Evolutionary conservation across 352 stramenopile genomes (phyloP).

Genomic region (Globisporangium mamillatum): DNA sequence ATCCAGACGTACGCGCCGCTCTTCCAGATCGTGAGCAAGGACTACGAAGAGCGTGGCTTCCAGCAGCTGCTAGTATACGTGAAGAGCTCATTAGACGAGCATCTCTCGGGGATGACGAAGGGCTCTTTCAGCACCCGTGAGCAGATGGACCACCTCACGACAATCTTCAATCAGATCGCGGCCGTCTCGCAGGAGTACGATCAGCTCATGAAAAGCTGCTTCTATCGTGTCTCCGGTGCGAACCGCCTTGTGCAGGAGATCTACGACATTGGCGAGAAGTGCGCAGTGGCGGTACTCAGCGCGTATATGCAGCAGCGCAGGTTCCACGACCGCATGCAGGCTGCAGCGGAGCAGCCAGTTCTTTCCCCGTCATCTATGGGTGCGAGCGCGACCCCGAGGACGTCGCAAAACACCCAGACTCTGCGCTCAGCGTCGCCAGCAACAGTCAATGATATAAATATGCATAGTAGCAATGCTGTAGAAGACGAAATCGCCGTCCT

Average conservation of each 20-base stretch:
- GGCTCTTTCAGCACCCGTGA: constrained; percentile 72
- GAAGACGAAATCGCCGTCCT: constrained; percentile 69
- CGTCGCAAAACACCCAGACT: constrained; percentile 8
- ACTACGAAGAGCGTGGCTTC: constrained; percentile 70
- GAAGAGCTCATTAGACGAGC: constrained; percentile 29
- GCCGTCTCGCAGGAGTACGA: constrained; percentile 63
- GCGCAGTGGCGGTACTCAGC: constrained; percentile 49
- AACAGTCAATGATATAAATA: neutral
- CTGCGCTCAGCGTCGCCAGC: constrained; percentile 9
- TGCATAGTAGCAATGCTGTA: constrained; percentile 7
- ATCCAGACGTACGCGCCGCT: constrained; percentile 71
- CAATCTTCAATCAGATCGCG: constrained; percentile 76
- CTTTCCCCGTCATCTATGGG: neutral
- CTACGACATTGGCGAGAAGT: constrained; percentile 61
- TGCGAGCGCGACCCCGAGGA: neutral
- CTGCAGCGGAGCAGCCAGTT: constrained; percentile 11
- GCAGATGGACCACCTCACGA: constrained; percentile 67
- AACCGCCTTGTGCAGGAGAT: constrained; percentile 52
- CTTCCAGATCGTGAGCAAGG: constrained; percentile 64
- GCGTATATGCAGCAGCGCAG: constrained; percentile 76
- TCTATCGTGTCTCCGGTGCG: constrained; percentile 43
- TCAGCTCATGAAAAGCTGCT: constrained; percentile 48
- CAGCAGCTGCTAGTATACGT: constrained; percentile 54
- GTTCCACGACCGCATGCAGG: constrained; percentile 63
- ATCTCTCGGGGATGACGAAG: constrained; percentile 30